Evolutionary conservation across 2,329 filamentous ascomycete genomes (phyloP).

Genomic region (Phoma sp.): DNA sequence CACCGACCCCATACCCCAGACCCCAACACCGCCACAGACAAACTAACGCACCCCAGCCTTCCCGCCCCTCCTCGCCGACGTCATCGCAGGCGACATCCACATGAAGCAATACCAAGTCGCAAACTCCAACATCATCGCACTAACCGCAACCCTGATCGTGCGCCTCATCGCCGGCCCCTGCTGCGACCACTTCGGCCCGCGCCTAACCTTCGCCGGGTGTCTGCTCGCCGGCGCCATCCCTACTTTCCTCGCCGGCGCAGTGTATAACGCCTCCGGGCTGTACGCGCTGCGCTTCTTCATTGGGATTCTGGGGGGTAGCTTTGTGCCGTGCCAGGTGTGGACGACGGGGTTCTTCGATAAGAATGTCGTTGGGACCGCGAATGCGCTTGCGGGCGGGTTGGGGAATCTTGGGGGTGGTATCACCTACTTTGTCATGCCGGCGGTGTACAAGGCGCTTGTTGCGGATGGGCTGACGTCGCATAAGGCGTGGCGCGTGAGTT

Average conservation of each 20-base stretch:
- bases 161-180: conserved; percentile 78
- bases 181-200: conserved; percentile 82
- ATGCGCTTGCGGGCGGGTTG: conserved; percentile 73
- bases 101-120: conserved; percentile 74
- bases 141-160: conserved; percentile 58
- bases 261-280: conserved; percentile 69
- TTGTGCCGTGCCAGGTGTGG: conserved; percentile 89
- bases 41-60: conserved; percentile 30
- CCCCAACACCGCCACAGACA: conserved; percentile 3
- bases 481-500: conserved; percentile 80
- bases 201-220: conserved; percentile 76
- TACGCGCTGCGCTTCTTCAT: conserved; percentile 78
- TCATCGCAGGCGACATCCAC: conserved; percentile 76
- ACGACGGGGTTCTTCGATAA: conserved; percentile 91
- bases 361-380: conserved; percentile 90
- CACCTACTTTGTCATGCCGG: conserved; percentile 79
- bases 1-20: not conserved
- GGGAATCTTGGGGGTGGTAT: conserved; percentile 39
- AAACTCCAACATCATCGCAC: conserved; percentile 87
- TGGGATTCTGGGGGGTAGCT: conserved; percentile 75
- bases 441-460: conserved; percentile 76
- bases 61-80: conserved; percentile 49
- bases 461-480: conserved; percentile 64
- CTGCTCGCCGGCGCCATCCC: conserved; percentile 80
- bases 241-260: conserved; percentile 78